Percentiles rank a stretch among this genome's conserved stretches.
phyloP scores from a whole-genome alignment of 2,329 filamentous ascomycete genomes.

The Nannizzia gypsea region DNA sequence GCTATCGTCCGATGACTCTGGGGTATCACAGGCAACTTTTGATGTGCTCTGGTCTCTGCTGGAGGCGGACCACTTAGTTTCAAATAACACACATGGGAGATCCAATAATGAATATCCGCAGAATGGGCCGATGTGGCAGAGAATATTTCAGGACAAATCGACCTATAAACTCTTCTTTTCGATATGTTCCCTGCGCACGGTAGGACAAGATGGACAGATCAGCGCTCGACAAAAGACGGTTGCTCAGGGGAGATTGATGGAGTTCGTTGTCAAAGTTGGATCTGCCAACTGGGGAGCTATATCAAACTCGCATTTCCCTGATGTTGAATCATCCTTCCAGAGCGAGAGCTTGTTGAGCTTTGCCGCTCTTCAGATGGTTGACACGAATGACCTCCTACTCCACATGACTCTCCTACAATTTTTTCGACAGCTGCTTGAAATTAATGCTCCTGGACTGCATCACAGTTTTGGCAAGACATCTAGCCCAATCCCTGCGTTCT shows the following conservation, averaged over 20 bases:
- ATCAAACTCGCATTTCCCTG: slow-evolving; percentile 39
- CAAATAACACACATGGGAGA: slow-evolving; percentile 14
- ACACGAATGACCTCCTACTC: slow-evolving; percentile 48
- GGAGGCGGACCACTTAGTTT: slow-evolving; percentile 34
- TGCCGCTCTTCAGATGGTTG: slow-evolving; percentile 44
- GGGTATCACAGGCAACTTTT: slow-evolving; percentile 43
- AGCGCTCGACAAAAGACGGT: slow-evolving; percentile 45
- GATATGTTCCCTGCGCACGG: slow-evolving; percentile 37
- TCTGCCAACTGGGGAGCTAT: slow-evolving; percentile 45
- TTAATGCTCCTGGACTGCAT: slow-evolving; percentile 27
- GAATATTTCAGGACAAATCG: slow-evolving; percentile 49
- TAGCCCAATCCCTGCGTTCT: slow-evolving; percentile 28
- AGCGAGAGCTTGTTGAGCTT: slow-evolving; percentile 43
- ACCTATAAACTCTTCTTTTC: slow-evolving; percentile 47
- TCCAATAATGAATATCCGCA: slow-evolving; percentile 24
- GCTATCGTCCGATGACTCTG: slow-evolving; percentile 45
- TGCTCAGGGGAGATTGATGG: slow-evolving; percentile 49
- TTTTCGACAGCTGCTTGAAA: slow-evolving; percentile 42
- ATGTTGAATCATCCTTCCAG: slow-evolving; percentile 38
- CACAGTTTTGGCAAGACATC: slow-evolving; percentile 18
- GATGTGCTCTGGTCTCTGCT: slow-evolving; percentile 44
- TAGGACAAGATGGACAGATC: slow-evolving; percentile 27
- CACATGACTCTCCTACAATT: slow-evolving; percentile 49
- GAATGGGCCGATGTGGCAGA: slow-evolving; percentile 49
- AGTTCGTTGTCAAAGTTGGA: slow-evolving; percentile 44